These are phyloP conservation scores for Gaeumannomyces sp. DNA, from an alignment of 2,329 filamentous ascomycete genomes.

Conservation along the genomic window DNA sequence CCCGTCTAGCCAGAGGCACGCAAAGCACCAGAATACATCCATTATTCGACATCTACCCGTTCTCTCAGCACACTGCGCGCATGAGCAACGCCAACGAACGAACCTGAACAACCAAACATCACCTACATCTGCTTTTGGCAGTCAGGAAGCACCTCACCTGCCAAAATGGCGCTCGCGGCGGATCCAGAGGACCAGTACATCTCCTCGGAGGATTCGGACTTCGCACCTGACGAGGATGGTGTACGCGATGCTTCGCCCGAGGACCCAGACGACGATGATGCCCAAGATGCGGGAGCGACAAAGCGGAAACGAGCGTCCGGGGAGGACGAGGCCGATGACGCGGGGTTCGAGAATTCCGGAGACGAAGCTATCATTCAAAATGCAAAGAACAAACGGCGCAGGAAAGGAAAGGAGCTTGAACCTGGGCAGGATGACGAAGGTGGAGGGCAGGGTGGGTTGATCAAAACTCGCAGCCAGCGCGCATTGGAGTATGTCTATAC, in stretches of 20 bases:
- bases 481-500: constrained; percentile 50
- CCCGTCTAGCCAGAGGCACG: too few species aligned
- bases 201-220: constrained; percentile 69
- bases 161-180: neutral
- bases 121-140: neutral
- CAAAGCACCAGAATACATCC: too few species aligned
- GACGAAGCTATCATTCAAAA: constrained; percentile 64
- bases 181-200: constrained; percentile 49
- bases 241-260: constrained; percentile 34
- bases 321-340: constrained; percentile 33
- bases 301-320: constrained; percentile 28
- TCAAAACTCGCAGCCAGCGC: constrained; percentile 68
- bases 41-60: too few species aligned
- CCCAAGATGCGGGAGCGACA: constrained; percentile 18
- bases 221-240: constrained; percentile 51
- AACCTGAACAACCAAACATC: neutral
- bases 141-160: neutral
- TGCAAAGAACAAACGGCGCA: constrained; percentile 49
- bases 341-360: constrained; percentile 61
- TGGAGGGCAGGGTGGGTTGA: constrained; percentile 53
- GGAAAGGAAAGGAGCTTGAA: constrained; percentile 35
- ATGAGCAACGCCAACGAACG: too few species aligned
- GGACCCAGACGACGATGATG: constrained; percentile 44
- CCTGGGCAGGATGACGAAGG: constrained; percentile 26
- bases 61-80: neutral